Evolutionary conservation across 2,329 filamentous ascomycete species (phyloP).

Genomic region (Elsinoe batatas): DNA sequence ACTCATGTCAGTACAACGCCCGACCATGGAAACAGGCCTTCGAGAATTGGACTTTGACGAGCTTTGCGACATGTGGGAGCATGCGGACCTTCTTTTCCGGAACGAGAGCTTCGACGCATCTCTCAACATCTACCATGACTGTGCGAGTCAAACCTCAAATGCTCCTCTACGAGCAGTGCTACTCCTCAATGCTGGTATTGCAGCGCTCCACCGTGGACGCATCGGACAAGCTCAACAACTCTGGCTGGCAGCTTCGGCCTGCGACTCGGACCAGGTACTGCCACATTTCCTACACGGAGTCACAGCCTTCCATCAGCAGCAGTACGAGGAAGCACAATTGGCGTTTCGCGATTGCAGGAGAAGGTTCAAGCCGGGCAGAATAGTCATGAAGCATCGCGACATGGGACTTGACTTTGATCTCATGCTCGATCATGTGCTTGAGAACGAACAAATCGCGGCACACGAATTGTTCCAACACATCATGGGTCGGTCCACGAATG

Average conservation of each 20-base stretch:
- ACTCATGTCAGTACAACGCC: neutral
- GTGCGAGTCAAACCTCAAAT: neutral
- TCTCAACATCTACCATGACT: conserved; percentile 4
- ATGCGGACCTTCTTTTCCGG: conserved; percentile 13
- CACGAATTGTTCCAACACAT: neutral
- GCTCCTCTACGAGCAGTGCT: neutral
- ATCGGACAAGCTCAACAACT: neutral
- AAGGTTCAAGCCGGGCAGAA: neutral
- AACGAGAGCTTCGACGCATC: conserved; percentile 5
- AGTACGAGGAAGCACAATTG: neutral
- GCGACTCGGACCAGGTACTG: neutral
- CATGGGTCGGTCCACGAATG: neutral
- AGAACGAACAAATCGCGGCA: neutral
- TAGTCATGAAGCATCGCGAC: neutral
- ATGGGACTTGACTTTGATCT: conserved; percentile 8
- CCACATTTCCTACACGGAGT: conserved; percentile 2
- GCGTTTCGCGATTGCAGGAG: conserved; percentile 1
- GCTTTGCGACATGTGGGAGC: conserved; percentile 10
- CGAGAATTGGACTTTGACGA: neutral
- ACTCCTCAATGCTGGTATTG: conserved; percentile 8
- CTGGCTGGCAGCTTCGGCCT: neutral
- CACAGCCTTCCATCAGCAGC: neutral
- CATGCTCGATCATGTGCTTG: neutral
- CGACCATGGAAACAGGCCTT: neutral
- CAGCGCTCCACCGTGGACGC: neutral